Evolutionary conservation across 805 yeast species (phyloP).

Genomic region (Suhomyces kilbournensis): DNA sequence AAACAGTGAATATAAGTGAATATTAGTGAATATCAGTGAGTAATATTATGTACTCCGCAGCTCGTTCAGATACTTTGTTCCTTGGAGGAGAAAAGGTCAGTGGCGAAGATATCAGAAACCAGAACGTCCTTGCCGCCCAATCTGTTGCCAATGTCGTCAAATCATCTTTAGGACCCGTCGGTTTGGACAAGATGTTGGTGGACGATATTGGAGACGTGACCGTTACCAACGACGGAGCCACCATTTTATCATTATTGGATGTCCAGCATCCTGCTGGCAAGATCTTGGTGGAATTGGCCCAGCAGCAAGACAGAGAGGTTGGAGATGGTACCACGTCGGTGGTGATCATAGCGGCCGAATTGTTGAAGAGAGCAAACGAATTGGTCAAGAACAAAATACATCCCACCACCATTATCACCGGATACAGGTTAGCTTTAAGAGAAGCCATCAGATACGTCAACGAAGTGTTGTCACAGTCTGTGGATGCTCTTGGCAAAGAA

Average conservation of each 20-base stretch:
- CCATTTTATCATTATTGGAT: constrained; percentile 83
- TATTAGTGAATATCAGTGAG: too few species aligned
- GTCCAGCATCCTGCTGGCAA: constrained; percentile 99
- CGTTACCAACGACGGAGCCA: constrained; percentile 98
- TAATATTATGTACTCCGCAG: constrained; percentile 61
- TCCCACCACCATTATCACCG: constrained; percentile 97
- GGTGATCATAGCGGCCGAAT: constrained; percentile 91
- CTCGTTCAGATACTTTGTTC: constrained; percentile 89
- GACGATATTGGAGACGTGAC: constrained; percentile 99
- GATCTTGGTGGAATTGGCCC: constrained; percentile 93
- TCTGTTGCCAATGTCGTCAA: constrained; percentile 82
- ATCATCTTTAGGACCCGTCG: constrained; percentile 96
- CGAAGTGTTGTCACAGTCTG: constrained; percentile 79
- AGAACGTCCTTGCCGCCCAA: constrained; percentile 90
- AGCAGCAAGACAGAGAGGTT: constrained; percentile 97
- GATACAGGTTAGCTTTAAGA: constrained; percentile 87
- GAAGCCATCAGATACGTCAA: constrained; percentile 86
- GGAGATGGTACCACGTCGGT: constrained; percentile 99
- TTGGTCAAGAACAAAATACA: constrained; percentile 90
- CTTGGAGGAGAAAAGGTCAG: constrained; percentile 94
- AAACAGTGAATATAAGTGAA: too few species aligned
- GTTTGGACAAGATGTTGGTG: constrained; percentile 96
- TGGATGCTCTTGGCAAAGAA: constrained; percentile 77
- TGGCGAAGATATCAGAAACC: constrained; percentile 95
- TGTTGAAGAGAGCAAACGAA: constrained; percentile 89